phyloP scores from a whole-genome alignment of 2,329 filamentous ascomycete species.

The Penicillium capsulatum region DNA sequence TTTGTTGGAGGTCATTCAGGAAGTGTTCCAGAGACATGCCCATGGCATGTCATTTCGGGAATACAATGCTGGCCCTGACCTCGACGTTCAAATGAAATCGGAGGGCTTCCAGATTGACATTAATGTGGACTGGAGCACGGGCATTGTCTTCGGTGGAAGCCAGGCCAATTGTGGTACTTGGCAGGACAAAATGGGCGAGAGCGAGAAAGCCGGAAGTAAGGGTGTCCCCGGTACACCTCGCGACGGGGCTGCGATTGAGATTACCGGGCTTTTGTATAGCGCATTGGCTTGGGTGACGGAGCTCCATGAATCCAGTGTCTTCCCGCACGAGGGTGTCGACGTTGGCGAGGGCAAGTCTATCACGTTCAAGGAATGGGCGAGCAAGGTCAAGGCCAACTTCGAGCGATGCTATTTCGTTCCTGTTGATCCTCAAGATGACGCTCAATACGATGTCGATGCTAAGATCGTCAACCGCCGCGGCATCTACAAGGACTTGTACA shows the following conservation, averaged over 20 bases:
- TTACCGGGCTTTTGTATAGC: conserved; percentile 90
- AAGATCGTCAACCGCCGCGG: conserved; percentile 80
- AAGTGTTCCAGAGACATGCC: conserved; percentile 88
- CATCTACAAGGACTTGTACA: conserved; percentile 97
- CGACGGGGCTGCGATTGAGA: conserved; percentile 91
- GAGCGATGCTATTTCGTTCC: conserved; percentile 91
- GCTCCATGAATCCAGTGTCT: conserved; percentile 65
- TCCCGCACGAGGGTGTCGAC: conserved; percentile 68
- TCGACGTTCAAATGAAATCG: conserved; percentile 89
- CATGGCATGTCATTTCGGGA: conserved; percentile 87
- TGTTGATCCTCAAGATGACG: conserved; percentile 62
- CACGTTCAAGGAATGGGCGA: conserved; percentile 73
- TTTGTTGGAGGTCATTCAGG: conserved; percentile 85
- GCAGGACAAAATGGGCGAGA: conserved; percentile 99
- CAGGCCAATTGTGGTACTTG: conserved; percentile 95
- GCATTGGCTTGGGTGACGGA: conserved; percentile 73
- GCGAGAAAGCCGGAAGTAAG: conserved; percentile 81
- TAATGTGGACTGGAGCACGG: conserved; percentile 83
- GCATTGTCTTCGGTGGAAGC: conserved; percentile 89
- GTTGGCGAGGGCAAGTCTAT: conserved; percentile 60
- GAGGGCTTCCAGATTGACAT: conserved; percentile 91
- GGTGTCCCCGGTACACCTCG: conserved; percentile 93
- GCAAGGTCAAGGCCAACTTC: conserved; percentile 76
- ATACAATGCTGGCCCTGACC: conserved; percentile 81
- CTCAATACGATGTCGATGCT: conserved; percentile 73